These are phyloP conservation scores for Pleurotus citrinopileatus DNA, from an alignment of 768 basidiomycete genomes.

Conservation along the genomic window DNA sequence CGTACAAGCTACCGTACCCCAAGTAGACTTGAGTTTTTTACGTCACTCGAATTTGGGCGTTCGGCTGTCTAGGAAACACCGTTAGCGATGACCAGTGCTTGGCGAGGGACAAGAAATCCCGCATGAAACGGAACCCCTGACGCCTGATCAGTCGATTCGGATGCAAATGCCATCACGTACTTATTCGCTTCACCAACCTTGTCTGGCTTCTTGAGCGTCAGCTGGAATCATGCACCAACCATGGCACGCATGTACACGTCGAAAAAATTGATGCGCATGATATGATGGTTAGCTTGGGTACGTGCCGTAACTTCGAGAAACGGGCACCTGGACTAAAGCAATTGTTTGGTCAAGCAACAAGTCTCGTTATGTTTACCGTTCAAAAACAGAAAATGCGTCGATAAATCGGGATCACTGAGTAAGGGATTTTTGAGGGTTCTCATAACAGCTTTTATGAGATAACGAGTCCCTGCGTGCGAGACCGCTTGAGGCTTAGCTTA, in stretches of 20 bases:
- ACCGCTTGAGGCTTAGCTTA: slow-evolving; percentile 3
- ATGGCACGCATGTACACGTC: not conserved
- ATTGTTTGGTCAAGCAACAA: no score
- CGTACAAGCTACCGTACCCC: not conserved
- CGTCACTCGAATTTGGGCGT: no score
- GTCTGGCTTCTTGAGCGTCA: not conserved
- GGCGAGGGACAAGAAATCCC: slow-evolving; percentile 7
- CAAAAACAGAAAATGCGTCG: slow-evolving; percentile 1
- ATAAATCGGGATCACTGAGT: slow-evolving; percentile 3
- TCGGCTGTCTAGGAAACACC: not conserved
- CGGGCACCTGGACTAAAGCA: not conserved
- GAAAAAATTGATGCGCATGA: not conserved
- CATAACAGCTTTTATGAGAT: slow-evolving; percentile 3
- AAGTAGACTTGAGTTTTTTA: no score
- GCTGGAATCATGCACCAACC: not conserved
- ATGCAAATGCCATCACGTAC: not conserved
- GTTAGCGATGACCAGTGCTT: not conserved
- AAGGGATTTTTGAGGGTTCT: not conserved
- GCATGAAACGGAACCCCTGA: not conserved
- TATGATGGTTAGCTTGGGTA: not conserved
- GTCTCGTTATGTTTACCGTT: not conserved
- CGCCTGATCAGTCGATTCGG: not conserved
- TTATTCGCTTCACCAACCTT: not conserved
- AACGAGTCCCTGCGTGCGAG: not conserved
- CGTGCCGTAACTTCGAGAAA: slow-evolving; percentile 1